Percentiles rank a stretch among this genome's conserved stretches.
Evolutionary conservation across 164 flowering plant species (phyloP).

Genomic region (Magnolia kwangsiensis): DNA sequence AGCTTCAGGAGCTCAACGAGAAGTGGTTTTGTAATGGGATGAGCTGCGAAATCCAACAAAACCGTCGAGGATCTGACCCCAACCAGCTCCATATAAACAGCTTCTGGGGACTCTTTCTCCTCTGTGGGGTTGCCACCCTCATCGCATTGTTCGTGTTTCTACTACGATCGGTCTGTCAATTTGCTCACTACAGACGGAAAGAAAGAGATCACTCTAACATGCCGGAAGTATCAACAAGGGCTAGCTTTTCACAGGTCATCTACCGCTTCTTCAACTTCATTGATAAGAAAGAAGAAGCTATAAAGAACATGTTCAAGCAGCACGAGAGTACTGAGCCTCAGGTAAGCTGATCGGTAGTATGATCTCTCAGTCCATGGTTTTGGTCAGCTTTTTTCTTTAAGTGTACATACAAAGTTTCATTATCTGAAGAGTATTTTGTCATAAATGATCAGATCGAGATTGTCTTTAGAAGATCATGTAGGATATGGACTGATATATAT

Average conservation of each 20-base stretch:
- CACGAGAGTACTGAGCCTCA: conserved; percentile 22
- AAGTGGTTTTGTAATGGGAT: conserved; percentile 50
- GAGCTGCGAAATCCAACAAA: conserved; percentile 33
- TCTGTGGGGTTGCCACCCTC: conserved; percentile 42
- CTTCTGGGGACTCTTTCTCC: conserved; percentile 65
- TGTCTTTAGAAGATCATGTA: not conserved
- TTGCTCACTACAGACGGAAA: conserved; percentile 34
- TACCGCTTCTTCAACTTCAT: conserved; percentile 54
- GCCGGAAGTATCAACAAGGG: conserved; percentile 16
- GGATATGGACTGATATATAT: not conserved
- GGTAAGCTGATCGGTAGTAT: not conserved
- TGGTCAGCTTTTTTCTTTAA: not conserved
- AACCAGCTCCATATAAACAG: conserved; percentile 56
- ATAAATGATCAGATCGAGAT: not conserved
- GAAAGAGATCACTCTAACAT: conserved; percentile 18
- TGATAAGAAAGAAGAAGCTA: conserved; percentile 70
- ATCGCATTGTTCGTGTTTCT: conserved; percentile 44
- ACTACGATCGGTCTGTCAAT: conserved; percentile 39
- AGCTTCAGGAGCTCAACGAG: conserved; percentile 44
- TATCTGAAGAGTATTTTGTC: not conserved
- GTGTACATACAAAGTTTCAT: not conserved
- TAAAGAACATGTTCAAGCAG: conserved; percentile 44
- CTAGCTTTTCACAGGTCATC: conserved; percentile 31
- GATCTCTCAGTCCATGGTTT: not conserved
- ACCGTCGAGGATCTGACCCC: conserved; percentile 17